phyloP scores from a whole-genome alignment of 2,329 filamentous ascomycete species.

The Fusarium vanettenii region DNA sequence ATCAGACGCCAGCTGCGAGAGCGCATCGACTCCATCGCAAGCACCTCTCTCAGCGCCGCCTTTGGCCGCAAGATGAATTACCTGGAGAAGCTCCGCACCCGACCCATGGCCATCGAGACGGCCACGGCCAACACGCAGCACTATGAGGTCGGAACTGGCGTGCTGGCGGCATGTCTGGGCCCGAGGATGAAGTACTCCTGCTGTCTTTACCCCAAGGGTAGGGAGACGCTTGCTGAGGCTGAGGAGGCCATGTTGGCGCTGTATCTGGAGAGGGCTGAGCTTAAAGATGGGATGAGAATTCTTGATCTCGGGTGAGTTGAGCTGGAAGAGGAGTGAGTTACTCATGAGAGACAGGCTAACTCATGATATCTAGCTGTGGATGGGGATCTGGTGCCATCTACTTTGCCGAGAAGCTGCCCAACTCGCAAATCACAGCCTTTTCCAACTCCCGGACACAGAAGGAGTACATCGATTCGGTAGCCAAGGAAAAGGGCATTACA shows the following conservation, averaged over 20 bases:
- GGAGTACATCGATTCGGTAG: conserved; percentile 71
- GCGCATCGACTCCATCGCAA: conserved; percentile 66
- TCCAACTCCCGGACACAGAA: conserved; percentile 78
- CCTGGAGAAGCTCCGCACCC: conserved; percentile 66
- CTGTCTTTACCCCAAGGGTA: conserved; percentile 72
- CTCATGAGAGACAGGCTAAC: not conserved
- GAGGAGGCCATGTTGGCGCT: conserved; percentile 74
- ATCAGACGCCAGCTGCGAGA: conserved; percentile 75
- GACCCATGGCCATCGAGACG: conserved; percentile 77
- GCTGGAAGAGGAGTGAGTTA: not conserved
- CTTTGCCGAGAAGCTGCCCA: conserved; percentile 73
- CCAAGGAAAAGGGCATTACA: conserved; percentile 63
- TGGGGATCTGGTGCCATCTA: conserved; percentile 76
- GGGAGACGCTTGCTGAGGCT: conserved; percentile 72
- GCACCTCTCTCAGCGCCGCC: conserved; percentile 62
- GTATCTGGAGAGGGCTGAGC: conserved; percentile 70
- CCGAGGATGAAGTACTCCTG: conserved; percentile 80
- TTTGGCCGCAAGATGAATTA: conserved; percentile 73
- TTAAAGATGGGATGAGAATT: conserved; percentile 70
- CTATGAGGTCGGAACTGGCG: conserved; percentile 77
- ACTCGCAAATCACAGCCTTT: conserved; percentile 72
- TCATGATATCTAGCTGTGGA: conserved; percentile 63
- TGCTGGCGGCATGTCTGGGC: conserved; percentile 70
- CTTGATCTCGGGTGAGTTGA: conserved; percentile 68
- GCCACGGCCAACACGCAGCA: conserved; percentile 75